phyloP scores from a whole-genome alignment of 495 filamentous ascomycete genomes.

The Beverwykella pulmonaria region DNA sequence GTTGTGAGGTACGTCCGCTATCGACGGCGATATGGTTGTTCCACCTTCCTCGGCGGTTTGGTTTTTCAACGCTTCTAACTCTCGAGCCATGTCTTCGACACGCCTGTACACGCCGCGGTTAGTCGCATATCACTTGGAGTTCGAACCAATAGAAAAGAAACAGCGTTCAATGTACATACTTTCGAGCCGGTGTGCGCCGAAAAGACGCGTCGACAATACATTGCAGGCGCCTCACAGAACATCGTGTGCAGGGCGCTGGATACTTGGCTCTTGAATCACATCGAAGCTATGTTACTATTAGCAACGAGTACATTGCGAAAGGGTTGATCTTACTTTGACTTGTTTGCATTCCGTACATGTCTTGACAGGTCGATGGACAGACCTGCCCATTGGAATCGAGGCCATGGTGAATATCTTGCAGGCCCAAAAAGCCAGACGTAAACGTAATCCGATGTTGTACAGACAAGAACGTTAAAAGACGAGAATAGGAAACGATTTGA shows the following conservation, averaged over 20 bases:
- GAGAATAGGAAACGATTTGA: no score
- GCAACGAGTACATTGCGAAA: neutral
- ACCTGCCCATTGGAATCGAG: constrained; percentile 3
- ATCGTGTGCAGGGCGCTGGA: constrained; percentile 20
- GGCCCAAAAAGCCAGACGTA: no score
- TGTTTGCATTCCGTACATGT: constrained; percentile 31
- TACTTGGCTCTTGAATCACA: constrained; percentile 27
- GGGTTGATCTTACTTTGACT: constrained; percentile 12
- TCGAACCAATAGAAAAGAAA: neutral
- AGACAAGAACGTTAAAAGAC: no score
- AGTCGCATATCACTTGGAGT: neutral
- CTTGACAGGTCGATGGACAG: constrained; percentile 19
- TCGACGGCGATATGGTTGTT: constrained; percentile 7
- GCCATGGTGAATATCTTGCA: neutral
- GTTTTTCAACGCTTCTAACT: constrained; percentile 17
- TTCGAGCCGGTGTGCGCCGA: constrained; percentile 24
- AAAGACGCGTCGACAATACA: constrained; percentile 21
- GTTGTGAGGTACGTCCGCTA: neutral
- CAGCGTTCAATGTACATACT: neutral
- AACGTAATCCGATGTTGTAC: no score
- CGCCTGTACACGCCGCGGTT: neutral
- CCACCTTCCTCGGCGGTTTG: neutral
- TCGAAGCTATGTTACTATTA: constrained; percentile 11
- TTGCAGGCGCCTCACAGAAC: constrained; percentile 7
- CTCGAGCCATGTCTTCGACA: constrained; percentile 25